phyloP scores from a whole-genome alignment of 2,329 filamentous ascomycete species.

The Passalora sequoiae region DNA sequence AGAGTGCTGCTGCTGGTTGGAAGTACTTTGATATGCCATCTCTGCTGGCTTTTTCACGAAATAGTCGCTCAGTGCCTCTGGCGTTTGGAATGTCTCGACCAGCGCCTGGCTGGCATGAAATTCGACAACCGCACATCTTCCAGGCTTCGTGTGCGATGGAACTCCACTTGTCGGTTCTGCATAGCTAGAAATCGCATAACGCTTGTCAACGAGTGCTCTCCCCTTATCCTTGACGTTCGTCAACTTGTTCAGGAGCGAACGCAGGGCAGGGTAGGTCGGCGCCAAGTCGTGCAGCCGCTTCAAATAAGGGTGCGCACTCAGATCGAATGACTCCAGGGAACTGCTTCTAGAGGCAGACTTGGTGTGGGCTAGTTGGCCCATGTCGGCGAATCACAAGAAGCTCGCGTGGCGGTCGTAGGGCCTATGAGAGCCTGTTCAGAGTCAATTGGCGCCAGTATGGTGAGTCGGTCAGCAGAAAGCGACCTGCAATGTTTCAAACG shows the following conservation, averaged over 20 bases:
- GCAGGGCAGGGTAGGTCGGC: conserved; percentile 4
- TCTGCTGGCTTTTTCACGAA: neutral
- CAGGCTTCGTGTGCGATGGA: conserved; percentile 4
- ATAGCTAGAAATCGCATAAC: neutral
- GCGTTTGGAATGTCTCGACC: neutral
- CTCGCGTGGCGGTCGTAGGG: neutral
- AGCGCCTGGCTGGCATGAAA: neutral
- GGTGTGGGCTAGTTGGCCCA: too few species aligned
- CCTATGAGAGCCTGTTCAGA: too few species aligned
- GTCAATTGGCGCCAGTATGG: too few species aligned
- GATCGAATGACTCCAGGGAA: neutral
- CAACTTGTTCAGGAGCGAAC: conserved; percentile 10
- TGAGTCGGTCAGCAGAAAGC: too few species aligned
- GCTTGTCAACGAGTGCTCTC: conserved; percentile 2
- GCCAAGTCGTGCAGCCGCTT: conserved; percentile 4
- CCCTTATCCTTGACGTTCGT: conserved; percentile 11
- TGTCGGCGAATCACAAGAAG: too few species aligned
- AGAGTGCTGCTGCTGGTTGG: neutral
- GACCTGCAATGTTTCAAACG: too few species aligned
- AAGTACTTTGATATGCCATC: neutral
- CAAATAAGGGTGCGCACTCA: conserved; percentile 1
- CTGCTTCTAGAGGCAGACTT: neutral
- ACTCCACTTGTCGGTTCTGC: neutral
- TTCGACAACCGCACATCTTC: conserved; percentile 13
- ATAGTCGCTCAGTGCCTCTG: neutral